These are phyloP conservation scores for Cadophora gregata DNA, from an alignment of 2,329 filamentous ascomycete species.

Conservation along the genomic window DNA sequence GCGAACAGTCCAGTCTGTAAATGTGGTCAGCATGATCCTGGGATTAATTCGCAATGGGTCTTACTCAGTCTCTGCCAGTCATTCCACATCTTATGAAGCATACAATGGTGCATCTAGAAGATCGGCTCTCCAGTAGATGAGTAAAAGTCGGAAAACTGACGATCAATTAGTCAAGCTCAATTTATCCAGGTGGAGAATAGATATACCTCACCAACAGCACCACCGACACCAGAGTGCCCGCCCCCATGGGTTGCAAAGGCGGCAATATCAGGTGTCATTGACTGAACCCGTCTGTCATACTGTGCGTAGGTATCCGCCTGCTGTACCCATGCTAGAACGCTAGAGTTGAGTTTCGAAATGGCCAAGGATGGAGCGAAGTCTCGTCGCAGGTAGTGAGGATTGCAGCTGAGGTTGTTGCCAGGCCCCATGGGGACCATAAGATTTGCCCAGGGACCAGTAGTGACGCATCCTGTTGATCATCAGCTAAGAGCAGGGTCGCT, in stretches of 20 bases:
- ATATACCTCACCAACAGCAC: slow-evolving; percentile 16
- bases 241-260: slow-evolving; percentile 11
- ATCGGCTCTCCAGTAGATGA: slow-evolving; percentile 10
- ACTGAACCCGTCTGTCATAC: slow-evolving; percentile 12
- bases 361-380: slow-evolving; percentile 17
- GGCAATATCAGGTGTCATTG: not conserved
- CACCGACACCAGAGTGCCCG: slow-evolving; percentile 16
- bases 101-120: slow-evolving; percentile 8
- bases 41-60: not conserved
- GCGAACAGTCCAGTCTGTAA: slow-evolving; percentile 16
- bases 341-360: slow-evolving; percentile 8
- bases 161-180: not conserved
- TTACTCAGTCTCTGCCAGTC: slow-evolving; percentile 17
- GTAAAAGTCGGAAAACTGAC: slow-evolving; percentile 5
- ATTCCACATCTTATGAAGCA: slow-evolving; percentile 17
- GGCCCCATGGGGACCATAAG: slow-evolving; percentile 8
- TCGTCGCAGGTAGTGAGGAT: slow-evolving; percentile 19
- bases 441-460: slow-evolving; percentile 14
- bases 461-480: not conserved
- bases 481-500: not conserved
- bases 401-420: slow-evolving; percentile 18
- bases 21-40: not conserved
- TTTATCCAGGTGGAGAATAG: not conserved
- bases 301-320: not conserved
- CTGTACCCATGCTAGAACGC: not conserved